Conservation (phyloP, 176 grass and related monocot species). For the Aegilops bicornis region DNA sequence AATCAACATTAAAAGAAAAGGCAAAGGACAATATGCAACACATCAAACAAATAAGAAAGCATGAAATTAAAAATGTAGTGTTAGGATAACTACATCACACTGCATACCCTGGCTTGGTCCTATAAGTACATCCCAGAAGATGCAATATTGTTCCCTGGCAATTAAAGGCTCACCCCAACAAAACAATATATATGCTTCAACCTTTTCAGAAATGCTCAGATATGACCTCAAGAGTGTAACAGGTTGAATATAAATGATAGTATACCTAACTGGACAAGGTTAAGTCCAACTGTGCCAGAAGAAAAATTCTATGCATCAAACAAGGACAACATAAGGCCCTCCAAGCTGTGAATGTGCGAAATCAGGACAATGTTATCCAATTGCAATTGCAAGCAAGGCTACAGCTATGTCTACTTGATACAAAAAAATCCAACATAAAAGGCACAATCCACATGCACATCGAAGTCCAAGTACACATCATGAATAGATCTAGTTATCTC, state of each 20-base stretch:
- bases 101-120: too few species aligned
- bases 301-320: not conserved
- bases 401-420: not conserved
- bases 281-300: not conserved
- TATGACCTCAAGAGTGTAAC: not conserved
- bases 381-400: not conserved
- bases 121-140: too few species aligned
- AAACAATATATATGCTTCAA: not conserved
- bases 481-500: not conserved
- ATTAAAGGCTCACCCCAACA: too few species aligned
- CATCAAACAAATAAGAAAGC: too few species aligned
- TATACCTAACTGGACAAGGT: not conserved
- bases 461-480: not conserved
- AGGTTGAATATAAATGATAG: not conserved
- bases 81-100: too few species aligned
- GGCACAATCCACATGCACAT: not conserved
- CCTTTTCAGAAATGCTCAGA: not conserved
- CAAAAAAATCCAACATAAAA: not conserved
- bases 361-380: not conserved
- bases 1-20: too few species aligned
- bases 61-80: too few species aligned
- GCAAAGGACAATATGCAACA: too few species aligned
- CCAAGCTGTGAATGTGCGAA: not conserved
- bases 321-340: not conserved
- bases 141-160: too few species aligned